phyloP scores from a whole-genome alignment of 768 basidiomycete genomes.

The Pleurotus pulmonarius region DNA sequence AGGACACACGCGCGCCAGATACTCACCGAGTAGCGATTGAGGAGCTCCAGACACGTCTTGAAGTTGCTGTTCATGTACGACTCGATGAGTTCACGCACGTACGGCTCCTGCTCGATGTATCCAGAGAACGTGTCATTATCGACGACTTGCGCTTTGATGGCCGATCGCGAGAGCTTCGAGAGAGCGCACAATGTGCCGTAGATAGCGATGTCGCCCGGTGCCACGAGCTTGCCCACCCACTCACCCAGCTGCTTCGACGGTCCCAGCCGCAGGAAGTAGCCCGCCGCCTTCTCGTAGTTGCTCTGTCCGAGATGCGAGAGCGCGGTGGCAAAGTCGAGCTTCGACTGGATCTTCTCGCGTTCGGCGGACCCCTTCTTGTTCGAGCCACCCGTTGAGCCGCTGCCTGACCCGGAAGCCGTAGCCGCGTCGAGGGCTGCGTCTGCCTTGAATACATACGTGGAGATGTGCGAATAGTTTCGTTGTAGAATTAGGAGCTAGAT shows the following conservation, averaged over 20 bases:
- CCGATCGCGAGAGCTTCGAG: conserved; percentile 65
- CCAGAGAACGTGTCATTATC: conserved; percentile 68
- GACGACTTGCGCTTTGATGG: conserved; percentile 64
- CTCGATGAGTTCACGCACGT: conserved; percentile 81
- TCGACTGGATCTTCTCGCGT: conserved; percentile 67
- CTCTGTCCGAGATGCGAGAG: conserved; percentile 70
- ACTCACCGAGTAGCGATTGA: conserved; percentile 68
- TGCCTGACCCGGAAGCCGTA: conserved; percentile 17
- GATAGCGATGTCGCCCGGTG: conserved; percentile 81
- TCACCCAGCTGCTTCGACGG: conserved; percentile 63
- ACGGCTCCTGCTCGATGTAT: conserved; percentile 84
- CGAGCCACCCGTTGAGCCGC: conserved; percentile 12
- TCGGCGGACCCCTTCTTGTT: conserved; percentile 53
- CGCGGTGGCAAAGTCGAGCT: conserved; percentile 79
- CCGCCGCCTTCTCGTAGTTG: conserved; percentile 79
- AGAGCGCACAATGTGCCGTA: conserved; percentile 85
- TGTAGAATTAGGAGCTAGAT: conserved; percentile 79
- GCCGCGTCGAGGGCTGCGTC: conserved; percentile 81
- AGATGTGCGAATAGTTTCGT: conserved; percentile 79
- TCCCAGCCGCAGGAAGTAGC: conserved; percentile 66
- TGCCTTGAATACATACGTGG: conserved; percentile 96
- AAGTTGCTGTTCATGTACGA: conserved; percentile 87
- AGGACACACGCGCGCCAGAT: not conserved
- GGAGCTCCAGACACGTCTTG: conserved; percentile 72
- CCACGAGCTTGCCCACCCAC: conserved; percentile 81